These are phyloP conservation scores for Perkinsus olseni DNA, from an alignment of 169 alveolate species.

Conservation along the genomic window DNA sequence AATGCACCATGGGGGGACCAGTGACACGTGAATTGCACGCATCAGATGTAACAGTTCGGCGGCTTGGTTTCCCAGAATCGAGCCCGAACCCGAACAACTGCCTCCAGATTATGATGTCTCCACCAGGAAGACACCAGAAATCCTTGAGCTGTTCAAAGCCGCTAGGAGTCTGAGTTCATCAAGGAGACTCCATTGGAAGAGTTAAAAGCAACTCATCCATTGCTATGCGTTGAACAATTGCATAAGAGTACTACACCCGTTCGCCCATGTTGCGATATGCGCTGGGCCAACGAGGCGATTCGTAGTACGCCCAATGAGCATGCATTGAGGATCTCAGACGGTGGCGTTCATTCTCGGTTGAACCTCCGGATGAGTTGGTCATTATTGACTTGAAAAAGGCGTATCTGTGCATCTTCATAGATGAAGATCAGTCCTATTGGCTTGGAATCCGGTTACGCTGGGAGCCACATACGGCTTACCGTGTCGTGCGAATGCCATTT, in stretches of 20 bases:
- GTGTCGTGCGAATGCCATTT: neutral
- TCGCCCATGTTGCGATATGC: neutral
- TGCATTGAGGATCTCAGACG: neutral
- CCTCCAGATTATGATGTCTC: neutral
- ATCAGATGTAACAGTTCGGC: neutral
- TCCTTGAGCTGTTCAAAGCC: neutral
- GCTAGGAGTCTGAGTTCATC: neutral
- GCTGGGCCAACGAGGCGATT: neutral
- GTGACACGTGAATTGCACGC: neutral
- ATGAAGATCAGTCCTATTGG: neutral
- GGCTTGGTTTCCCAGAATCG: neutral
- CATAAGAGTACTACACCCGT: neutral
- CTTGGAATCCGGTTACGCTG: neutral
- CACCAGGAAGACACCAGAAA: neutral
- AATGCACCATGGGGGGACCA: neutral
- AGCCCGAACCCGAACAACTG: neutral
- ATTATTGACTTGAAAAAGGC: neutral
- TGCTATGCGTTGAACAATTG: neutral
- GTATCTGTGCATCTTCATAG: neutral
- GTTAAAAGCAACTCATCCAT: neutral
- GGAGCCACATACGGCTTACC: neutral
- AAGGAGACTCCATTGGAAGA: neutral
- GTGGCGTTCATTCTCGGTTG: neutral
- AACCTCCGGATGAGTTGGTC: neutral
- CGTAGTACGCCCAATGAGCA: neutral